Evolutionary conservation across 1,139 yeast species (phyloP).

Genomic region (Nakaseomyces delphensis): DNA sequence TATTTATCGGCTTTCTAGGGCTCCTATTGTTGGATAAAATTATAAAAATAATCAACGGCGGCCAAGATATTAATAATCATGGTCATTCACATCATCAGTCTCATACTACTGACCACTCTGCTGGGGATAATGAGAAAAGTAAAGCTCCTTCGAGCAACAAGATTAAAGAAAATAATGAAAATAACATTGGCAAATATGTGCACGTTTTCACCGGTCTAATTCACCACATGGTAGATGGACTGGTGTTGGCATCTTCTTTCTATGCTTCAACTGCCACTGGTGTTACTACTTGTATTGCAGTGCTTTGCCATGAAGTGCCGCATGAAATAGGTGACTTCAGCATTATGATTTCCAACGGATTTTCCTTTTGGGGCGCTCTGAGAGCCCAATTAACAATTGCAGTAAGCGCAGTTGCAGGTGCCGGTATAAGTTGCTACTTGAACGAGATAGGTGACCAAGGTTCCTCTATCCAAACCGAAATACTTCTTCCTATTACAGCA

Average conservation of each 20-base stretch:
- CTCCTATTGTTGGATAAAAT: constrained; percentile 52
- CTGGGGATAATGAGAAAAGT: background rate
- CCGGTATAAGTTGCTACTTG: constrained; percentile 48
- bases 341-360: constrained; percentile 53
- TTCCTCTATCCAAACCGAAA: constrained; percentile 32
- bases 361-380: constrained; percentile 52
- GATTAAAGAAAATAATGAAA: constrained; percentile 7
- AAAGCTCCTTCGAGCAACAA: too few species aligned
- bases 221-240: constrained; percentile 64
- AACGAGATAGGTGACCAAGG: constrained; percentile 17
- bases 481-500: constrained; percentile 59
- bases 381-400: constrained; percentile 56
- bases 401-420: constrained; percentile 54
- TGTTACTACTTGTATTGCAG: constrained; percentile 55
- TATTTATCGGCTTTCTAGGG: constrained; percentile 47
- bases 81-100: constrained; percentile 37
- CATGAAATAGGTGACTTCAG: constrained; percentile 73
- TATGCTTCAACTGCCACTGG: constrained; percentile 50
- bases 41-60: constrained; percentile 39
- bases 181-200: constrained; percentile 31
- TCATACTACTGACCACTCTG: constrained; percentile 10
- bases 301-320: constrained; percentile 64
- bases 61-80: constrained; percentile 30
- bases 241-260: constrained; percentile 60
- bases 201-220: constrained; percentile 57